Base-by-base conservation (phyloP, 2,329 filamentous ascomycete genomes). In the Elsinoe fawcettii region DNA sequence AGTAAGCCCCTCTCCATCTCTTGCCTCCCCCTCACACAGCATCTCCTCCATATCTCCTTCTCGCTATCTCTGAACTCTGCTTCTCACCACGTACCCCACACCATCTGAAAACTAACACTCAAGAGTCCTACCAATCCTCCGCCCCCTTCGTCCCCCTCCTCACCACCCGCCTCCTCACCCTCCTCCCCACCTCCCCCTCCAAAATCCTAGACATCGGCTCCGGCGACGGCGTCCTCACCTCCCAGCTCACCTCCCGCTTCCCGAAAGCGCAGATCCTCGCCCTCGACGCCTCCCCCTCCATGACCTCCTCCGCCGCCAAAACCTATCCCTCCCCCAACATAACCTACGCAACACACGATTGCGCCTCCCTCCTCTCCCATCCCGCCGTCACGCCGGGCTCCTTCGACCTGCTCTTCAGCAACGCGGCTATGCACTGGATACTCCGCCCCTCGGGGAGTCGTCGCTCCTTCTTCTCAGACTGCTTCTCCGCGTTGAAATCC, bases 401-500 rank as follows among this genome's bases (percentile, higher is more conserved):
- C 12, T 75, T 66, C 64, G 70, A 72, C 51, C 73, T 74, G 49
- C 66, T 72, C 3, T 74, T 75, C 62, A 69, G 66, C 22, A 75
- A 75, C 58, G 73, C 73, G 0, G 73, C 73, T 0, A 60, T 75
- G 43, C 73, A 75, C 59, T 75, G 73, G 73, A 74, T 75, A 65
- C 74, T 89, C 6, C 72, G 78, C 0, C 67, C 71, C 25, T 60
- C 69, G 0, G 62, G 65, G 0, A 76, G 75, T 1, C 76, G 81
- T 8, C 62, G 68, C 2, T 64, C 67, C 25, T 80, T 85, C 67
- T 83, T 88, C 64, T 62, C 64, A 6, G 78, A 74, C 37, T 75
- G 83, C 2, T 70, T 77, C 60, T 70, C 70, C 7, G 73, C 78
- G 1, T 75, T 88, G 1, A 75, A 72, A 32, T 77, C 80, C 0